phyloP scores from a whole-genome alignment of 2,329 filamentous ascomycete species.

The Penicillium sp. region DNA sequence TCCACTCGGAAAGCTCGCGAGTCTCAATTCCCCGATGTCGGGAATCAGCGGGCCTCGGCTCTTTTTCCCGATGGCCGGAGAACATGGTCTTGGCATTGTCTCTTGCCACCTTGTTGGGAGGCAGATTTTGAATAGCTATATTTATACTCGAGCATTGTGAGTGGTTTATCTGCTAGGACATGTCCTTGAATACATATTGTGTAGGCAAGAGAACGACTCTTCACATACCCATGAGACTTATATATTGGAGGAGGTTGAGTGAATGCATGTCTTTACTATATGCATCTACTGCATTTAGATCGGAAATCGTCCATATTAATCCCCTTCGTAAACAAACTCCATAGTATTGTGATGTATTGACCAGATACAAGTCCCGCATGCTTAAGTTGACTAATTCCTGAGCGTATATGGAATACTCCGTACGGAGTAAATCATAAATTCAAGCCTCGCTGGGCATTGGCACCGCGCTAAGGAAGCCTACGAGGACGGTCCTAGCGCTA shows the following conservation, averaged over 20 bases:
- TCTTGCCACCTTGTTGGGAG: background rate
- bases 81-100: background rate
- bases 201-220: background rate
- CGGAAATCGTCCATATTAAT: background rate
- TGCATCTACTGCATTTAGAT: background rate
- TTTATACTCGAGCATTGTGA: background rate
- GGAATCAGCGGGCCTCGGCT: background rate
- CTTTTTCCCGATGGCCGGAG: background rate
- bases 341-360: background rate
- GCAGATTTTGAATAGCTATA: background rate
- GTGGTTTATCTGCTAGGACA: too few relatives aligned
- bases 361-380: background rate
- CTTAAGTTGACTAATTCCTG: background rate
- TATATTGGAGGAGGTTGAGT: too few relatives aligned
- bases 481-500: background rate
- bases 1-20: background rate
- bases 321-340: background rate
- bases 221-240: background rate
- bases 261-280: background rate
- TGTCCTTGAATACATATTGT: background rate
- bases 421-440: background rate
- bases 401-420: background rate
- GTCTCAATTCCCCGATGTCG: background rate
- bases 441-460: background rate
- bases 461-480: background rate